A percentile compares a stretch with the other conserved stretches of the same genome.
Evolutionary conservation across 2,329 filamentous ascomycete species (phyloP).

Genomic region (Fusarium dlaminii): DNA sequence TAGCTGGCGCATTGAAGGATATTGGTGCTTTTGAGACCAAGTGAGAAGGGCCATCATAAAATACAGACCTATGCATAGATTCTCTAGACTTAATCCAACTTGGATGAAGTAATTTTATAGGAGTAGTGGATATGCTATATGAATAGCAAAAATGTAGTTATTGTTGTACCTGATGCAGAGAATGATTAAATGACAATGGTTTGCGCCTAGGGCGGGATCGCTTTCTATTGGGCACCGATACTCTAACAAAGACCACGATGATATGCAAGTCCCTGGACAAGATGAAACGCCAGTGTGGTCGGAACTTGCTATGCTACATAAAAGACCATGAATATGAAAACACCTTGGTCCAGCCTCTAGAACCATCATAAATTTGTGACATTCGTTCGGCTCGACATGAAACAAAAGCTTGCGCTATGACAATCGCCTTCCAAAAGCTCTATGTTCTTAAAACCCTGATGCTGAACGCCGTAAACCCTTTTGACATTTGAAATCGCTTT

Average conservation of each 20-base stretch:
- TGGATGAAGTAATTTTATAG: slow-evolving; percentile 4
- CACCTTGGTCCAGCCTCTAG: not conserved
- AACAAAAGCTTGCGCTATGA: slow-evolving; percentile 20
- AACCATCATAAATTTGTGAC: not conserved
- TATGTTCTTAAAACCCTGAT: slow-evolving; percentile 10
- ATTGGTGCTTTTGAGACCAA: slow-evolving; percentile 66
- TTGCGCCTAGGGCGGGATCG: slow-evolving; percentile 9
- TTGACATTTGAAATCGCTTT: slow-evolving; percentile 15
- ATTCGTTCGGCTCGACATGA: not conserved
- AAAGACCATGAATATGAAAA: not conserved
- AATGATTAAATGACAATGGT: not conserved
- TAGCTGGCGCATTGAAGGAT: slow-evolving; percentile 72
- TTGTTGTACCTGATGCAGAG: not conserved
- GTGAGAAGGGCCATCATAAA: slow-evolving; percentile 21
- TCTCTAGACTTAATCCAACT: slow-evolving; percentile 18
- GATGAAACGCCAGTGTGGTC: not conserved
- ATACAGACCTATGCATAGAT: slow-evolving; percentile 1
- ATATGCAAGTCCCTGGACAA: not conserved
- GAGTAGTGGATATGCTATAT: not conserved
- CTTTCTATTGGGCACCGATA: slow-evolving; percentile 12
- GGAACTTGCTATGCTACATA: not conserved
- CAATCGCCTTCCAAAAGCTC: not conserved
- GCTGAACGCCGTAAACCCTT: slow-evolving; percentile 15
- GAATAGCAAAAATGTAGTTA: not conserved
- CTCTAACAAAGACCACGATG: not conserved